phyloP scores from a whole-genome alignment of 768 basidiomycete genomes.

The Pleurotus djamor region DNA sequence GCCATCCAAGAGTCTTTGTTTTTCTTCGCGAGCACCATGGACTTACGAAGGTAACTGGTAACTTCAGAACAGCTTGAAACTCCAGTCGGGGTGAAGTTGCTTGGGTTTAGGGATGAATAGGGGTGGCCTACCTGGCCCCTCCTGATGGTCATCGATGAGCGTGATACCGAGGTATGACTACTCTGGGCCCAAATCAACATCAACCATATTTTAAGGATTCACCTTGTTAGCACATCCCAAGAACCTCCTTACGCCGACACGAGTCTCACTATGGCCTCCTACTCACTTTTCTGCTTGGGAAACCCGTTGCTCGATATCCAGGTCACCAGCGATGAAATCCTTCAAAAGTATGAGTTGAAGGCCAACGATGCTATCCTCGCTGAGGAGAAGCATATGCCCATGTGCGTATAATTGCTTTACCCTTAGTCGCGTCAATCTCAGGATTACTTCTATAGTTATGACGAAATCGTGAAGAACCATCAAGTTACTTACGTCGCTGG shows the following conservation, averaged over 20 bases:
- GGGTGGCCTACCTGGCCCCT: background rate
- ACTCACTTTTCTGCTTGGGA: conserved; percentile 84
- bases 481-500: conserved; percentile 91
- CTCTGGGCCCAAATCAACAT: conserved; percentile 1
- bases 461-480: conserved; percentile 76
- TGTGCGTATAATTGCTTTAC: conserved; percentile 47
- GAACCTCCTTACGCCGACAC: background rate
- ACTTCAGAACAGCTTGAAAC: too few species aligned
- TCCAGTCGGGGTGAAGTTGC: too few species aligned
- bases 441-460: conserved; percentile 60
- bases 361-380: conserved; percentile 97
- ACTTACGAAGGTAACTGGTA: too few species aligned
- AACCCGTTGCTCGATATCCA: conserved; percentile 98
- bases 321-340: conserved; percentile 78
- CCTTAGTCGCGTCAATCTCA: background rate
- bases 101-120: background rate
- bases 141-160: conserved; percentile 1
- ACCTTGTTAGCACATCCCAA: background rate
- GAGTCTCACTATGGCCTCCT: conserved; percentile 25
- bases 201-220: background rate
- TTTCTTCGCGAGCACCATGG: too few species aligned
- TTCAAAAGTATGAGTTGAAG: conserved; percentile 88
- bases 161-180: conserved; percentile 5
- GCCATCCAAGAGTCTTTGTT: too few species aligned
- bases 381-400: conserved; percentile 80